Conservation (phyloP, 768 basidiomycete species). For the Suillus brevipes region DNA sequence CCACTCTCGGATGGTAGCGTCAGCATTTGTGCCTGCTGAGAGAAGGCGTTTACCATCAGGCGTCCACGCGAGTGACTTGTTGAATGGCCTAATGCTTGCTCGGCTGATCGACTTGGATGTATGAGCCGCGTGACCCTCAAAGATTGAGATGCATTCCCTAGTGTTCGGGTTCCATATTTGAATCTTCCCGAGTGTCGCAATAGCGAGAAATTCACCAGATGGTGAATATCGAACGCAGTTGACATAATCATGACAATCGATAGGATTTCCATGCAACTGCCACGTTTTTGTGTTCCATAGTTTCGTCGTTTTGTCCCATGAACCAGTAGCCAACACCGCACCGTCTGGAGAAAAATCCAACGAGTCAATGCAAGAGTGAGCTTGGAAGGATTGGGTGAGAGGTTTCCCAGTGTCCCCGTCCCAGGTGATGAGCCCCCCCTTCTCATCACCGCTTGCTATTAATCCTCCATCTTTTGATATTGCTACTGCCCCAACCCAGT, state of each 20-base stretch:
- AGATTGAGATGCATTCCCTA: neutral
- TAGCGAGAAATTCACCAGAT: neutral
- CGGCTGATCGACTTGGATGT: neutral
- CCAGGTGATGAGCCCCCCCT: neutral
- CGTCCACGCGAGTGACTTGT: neutral
- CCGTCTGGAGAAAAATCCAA: constrained; percentile 1
- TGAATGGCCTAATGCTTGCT: neutral
- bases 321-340: neutral
- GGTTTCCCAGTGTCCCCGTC: neutral
- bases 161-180: neutral
- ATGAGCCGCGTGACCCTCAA: neutral
- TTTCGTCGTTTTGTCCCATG: neutral
- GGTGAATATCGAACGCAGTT: neutral
- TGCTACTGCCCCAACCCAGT: neutral
- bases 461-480: neutral
- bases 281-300: neutral
- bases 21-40: neutral
- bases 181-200: neutral
- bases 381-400: neutral
- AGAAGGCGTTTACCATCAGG: neutral
- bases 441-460: neutral
- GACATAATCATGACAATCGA: neutral
- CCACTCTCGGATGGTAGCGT: neutral
- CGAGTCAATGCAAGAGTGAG: neutral
- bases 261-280: neutral